Conservation (phyloP, 345 rosid species). For the Aurinia saxatilis region DNA sequence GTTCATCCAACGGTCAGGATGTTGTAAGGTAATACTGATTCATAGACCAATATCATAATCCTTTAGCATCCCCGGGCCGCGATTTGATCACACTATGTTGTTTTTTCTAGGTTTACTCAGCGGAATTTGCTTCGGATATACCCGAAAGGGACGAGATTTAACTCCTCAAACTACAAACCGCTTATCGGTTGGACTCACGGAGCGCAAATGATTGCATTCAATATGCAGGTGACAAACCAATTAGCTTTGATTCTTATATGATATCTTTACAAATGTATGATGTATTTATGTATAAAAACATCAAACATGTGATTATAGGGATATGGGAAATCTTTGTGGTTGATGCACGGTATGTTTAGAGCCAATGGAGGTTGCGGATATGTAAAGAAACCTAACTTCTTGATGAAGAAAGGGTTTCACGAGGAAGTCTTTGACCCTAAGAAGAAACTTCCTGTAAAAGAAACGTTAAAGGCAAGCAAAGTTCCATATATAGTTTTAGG, state of each 20-base stretch:
- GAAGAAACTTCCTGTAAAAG: conserved; percentile 36
- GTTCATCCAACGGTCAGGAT: conserved; percentile 41
- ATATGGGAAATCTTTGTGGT: conserved; percentile 71
- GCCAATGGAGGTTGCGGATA: conserved; percentile 91
- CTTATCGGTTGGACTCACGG: conserved; percentile 93
- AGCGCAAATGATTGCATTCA: conserved; percentile 98
- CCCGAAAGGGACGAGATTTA: conserved; percentile 78
- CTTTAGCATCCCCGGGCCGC: background rate
- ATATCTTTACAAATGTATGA: background rate
- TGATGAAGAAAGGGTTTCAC: conserved; percentile 38
- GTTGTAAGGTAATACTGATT: conserved; percentile 45
- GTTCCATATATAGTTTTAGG: background rate
- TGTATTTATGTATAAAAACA: background rate
- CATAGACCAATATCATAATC: background rate
- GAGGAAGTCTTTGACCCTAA: conserved; percentile 58
- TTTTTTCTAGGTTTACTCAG: conserved; percentile 68
- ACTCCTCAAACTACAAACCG: conserved; percentile 90
- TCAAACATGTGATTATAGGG: conserved; percentile 36
- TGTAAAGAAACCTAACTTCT: conserved; percentile 74
- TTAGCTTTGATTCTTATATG: conserved; percentile 7
- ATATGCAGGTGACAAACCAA: conserved; percentile 52
- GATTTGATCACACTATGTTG: background rate
- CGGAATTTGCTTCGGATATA: conserved; percentile 71
- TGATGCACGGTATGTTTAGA: conserved; percentile 95
- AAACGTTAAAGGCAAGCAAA: conserved; percentile 50